Conservation (phyloP, 352 stramenopile species). For the Pythium oligandrum region DNA sequence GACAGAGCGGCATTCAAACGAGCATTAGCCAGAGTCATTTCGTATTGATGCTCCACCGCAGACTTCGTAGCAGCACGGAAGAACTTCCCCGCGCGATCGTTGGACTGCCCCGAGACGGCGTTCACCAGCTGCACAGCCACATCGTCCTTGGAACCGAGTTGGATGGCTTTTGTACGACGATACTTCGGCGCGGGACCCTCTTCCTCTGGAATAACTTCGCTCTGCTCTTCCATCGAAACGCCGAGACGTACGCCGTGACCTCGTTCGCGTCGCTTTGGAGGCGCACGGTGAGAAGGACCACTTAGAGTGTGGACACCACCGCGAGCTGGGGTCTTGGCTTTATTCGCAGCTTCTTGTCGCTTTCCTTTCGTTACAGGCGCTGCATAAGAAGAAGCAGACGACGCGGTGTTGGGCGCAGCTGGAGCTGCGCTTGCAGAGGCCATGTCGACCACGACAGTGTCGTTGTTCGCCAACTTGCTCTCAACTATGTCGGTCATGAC, state of each 20-base stretch:
- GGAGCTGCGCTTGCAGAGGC: conserved; percentile 12
- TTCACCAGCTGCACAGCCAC: conserved; percentile 57
- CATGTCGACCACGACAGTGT: conserved; percentile 59
- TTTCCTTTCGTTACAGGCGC: conserved; percentile 9
- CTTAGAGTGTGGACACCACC: conserved; percentile 53
- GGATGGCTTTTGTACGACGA: conserved; percentile 37
- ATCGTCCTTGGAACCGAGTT: conserved; percentile 77
- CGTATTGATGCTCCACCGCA: conserved; percentile 79
- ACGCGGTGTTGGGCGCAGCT: conserved; percentile 13
- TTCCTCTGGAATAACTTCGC: conserved; percentile 9
- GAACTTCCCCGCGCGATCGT: conserved; percentile 67
- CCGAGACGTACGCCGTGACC: conserved; percentile 52
- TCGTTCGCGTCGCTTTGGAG: conserved; percentile 26
- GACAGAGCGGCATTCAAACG: conserved; percentile 63
- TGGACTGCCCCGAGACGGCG: conserved; percentile 52
- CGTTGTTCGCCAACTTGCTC: conserved; percentile 52
- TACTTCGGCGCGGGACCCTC: conserved; percentile 34
- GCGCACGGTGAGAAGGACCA: not conserved
- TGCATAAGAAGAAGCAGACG: conserved; percentile 6
- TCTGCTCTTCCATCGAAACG: conserved; percentile 33
- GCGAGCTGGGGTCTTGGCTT: conserved; percentile 7
- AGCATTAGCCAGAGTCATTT: conserved; percentile 65
- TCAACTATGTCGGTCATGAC: conserved; percentile 33
- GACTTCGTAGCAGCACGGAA: conserved; percentile 70
- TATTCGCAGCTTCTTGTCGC: conserved; percentile 5